These are phyloP conservation scores for Geoglossum glabrum DNA, from an alignment of 495 filamentous ascomycete species.

Conservation along the genomic window DNA sequence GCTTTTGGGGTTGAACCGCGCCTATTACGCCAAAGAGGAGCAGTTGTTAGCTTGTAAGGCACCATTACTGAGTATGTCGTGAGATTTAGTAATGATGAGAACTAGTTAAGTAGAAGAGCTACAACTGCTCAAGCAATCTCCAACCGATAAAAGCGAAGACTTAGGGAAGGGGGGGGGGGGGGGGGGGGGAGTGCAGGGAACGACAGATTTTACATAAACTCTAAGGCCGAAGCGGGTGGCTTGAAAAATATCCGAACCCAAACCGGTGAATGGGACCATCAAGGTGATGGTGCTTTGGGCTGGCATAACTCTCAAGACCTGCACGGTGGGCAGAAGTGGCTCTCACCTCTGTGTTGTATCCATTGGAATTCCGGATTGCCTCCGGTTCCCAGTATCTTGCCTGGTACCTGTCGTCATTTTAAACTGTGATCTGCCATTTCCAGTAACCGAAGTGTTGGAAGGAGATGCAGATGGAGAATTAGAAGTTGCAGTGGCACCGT, in stretches of 20 bases:
- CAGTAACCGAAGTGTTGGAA: constrained; percentile 18
- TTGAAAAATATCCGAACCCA: not conserved
- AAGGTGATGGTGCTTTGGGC: not conserved
- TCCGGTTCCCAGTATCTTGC: constrained; percentile 30
- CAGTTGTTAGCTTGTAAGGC: not conserved
- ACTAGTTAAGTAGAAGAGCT: not conserved
- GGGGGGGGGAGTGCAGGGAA: not conserved
- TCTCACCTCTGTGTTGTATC: constrained; percentile 34
- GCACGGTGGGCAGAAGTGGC: constrained; percentile 9
- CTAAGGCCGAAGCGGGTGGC: not conserved
- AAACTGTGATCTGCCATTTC: constrained; percentile 22
- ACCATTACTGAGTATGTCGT: not conserved
- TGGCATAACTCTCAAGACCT: not conserved
- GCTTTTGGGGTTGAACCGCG: constrained; percentile 29
- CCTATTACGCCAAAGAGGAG: not conserved
- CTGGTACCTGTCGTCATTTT: constrained; percentile 29
- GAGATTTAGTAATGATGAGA: not conserved
- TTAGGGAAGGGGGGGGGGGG: too few relatives aligned
- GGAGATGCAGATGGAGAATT: constrained; percentile 4
- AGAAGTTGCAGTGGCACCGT: not conserved
- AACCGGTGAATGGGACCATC: constrained; percentile 4
- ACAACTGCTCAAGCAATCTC: not conserved
- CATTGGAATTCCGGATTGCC: constrained; percentile 34
- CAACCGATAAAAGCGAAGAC: not conserved
- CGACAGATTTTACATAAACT: not conserved